Evolutionary conservation across 768 basidiomycete species (phyloP), one percentile per base, ranked within the genome.

Genomic region (Suillus alpinus): DNA sequence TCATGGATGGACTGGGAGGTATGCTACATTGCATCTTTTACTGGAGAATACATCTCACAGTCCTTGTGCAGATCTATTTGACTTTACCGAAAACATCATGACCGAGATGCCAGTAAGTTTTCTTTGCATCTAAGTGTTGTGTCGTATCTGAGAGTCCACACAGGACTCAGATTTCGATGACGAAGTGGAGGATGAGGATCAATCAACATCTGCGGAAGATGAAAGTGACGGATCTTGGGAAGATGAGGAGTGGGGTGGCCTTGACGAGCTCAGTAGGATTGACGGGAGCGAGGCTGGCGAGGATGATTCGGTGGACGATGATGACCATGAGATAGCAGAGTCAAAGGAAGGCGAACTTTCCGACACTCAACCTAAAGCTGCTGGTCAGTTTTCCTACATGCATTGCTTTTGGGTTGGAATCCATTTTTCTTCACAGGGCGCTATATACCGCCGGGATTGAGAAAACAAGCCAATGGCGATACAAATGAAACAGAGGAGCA

Each of bases 1-100:
- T 86, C 41, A 85, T 84, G 2, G 95, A 98, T 73, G 95, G 94
- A 4, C 76, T 97, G 16, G 92, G 89, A 67, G 95, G 95, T 94
- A 68, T 31, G 80, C 72, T 3, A 32, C 12, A 26, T 46, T 59
- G 36, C 6, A 7, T 36, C 44, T 51, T 23, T 44, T 31, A 40
- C 40, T 26, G 40, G 23, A 16, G 32, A 34, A 43, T 57, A 44
- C 37, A 14, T 61, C 31, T 51, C 41, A 59, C 39, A 23, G 16
- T 40, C 56, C 20, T 49, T 55, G 26, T 6, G 12, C 59, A 87
- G 86, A 87, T 64, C 74, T 89, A 23, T 72, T 87, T 62, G 79
- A 83, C 62, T 83, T 84, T 60, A 75, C 83, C 5, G 74, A 80
- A 63, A 37, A 56, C 26, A 41, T 65, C 9, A n/a, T 37, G 40